These are phyloP conservation scores for Paraconiothyrium sp. DNA, from an alignment of 2,329 filamentous ascomycete species.

Conservation along the genomic window DNA sequence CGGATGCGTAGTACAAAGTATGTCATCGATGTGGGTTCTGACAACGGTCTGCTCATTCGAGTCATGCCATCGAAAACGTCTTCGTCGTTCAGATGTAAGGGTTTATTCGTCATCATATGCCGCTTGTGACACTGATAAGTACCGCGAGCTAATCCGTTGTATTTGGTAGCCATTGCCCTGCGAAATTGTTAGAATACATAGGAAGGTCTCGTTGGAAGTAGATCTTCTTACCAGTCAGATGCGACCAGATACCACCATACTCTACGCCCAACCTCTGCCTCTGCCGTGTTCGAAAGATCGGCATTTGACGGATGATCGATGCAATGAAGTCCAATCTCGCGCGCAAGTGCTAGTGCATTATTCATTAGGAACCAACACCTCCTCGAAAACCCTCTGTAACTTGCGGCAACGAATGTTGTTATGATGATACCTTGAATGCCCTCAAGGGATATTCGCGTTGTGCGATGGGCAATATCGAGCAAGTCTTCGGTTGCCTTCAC, in stretches of 20 bases:
- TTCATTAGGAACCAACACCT: conserved; percentile 42
- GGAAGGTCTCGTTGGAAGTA: not conserved
- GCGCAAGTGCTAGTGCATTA: conserved; percentile 39
- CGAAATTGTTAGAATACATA: conserved; percentile 17
- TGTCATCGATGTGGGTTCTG: conserved; percentile 50
- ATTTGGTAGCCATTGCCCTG: conserved; percentile 43
- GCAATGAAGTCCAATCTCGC: conserved; percentile 26
- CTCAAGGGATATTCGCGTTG: conserved; percentile 39
- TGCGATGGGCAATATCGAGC: conserved; percentile 43
- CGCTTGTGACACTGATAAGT: conserved; percentile 49
- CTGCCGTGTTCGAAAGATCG: conserved; percentile 31
- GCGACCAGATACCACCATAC: conserved; percentile 54
- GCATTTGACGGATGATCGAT: conserved; percentile 26
- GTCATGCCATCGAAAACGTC: conserved; percentile 41
- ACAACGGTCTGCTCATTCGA: conserved; percentile 24
- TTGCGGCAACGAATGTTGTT: conserved; percentile 41
- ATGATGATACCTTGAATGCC: conserved; percentile 51
- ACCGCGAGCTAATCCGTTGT: conserved; percentile 47
- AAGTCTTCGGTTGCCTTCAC: conserved; percentile 44
- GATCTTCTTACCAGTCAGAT: conserved; percentile 18
- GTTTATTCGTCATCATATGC: conserved; percentile 52
- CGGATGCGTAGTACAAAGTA: conserved; percentile 49
- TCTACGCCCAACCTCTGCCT: conserved; percentile 48
- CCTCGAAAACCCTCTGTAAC: conserved; percentile 47
- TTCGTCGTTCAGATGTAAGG: conserved; percentile 49